Conservation (phyloP, 108 stramenopile genomes). For the Mayamaea pseudoterrestris region DNA sequence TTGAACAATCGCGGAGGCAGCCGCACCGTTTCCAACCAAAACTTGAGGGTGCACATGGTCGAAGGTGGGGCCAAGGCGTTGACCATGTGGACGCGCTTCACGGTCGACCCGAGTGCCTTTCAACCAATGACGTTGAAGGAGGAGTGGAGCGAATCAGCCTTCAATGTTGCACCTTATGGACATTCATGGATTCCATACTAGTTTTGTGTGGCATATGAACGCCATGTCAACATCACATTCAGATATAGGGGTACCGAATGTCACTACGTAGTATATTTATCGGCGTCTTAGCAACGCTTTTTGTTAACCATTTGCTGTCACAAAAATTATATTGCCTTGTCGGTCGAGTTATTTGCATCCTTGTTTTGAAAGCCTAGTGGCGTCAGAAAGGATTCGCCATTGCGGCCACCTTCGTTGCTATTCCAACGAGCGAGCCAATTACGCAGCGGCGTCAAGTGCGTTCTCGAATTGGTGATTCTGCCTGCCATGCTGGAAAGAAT, state of each 20-base stretch:
- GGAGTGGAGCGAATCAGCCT: background rate
- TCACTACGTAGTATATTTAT: too few relatives aligned
- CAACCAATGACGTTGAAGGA: conserved; percentile 1
- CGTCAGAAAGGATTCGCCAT: conserved; percentile 2
- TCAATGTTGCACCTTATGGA: background rate
- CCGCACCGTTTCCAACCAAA: background rate
- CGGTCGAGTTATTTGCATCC: too few relatives aligned
- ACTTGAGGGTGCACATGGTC: background rate
- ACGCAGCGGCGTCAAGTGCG: background rate
- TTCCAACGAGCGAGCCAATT: too few relatives aligned
- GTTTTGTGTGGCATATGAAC: too few relatives aligned
- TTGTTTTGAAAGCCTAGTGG: conserved; percentile 1
- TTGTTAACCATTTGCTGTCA: too few relatives aligned
- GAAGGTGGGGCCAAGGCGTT: background rate
- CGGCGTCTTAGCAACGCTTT: too few relatives aligned
- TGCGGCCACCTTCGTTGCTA: background rate
- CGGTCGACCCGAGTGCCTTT: background rate
- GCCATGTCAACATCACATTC: too few relatives aligned
- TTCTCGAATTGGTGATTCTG: background rate
- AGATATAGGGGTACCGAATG: too few relatives aligned
- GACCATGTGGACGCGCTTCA: conserved; percentile 1
- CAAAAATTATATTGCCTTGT: too few relatives aligned
- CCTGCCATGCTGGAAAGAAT: background rate
- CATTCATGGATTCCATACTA: background rate
- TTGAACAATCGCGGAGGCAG: background rate